Base-by-base conservation (phyloP, 306 rosid species). In the Pachyrhizus erosus region DNA sequence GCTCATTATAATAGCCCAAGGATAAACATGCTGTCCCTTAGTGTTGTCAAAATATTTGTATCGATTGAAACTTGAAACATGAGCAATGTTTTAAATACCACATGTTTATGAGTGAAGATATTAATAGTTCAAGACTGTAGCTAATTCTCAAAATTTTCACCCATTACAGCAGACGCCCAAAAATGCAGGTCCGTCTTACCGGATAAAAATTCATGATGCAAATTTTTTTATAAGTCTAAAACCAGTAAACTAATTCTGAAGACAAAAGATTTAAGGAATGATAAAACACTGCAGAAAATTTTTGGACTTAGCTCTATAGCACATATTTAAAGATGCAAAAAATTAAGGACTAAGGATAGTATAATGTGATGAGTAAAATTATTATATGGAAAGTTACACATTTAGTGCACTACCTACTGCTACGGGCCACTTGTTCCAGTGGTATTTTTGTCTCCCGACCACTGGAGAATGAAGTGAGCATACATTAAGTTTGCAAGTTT, bases 391-490 rank as follows among this genome's bases (percentile, higher is more conserved):
- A 70, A 26, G 27, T 42, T 23, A 23, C 45, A 18, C 62, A 79
- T 33, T 42, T 39, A 65, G 21, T 48, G 55, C 75, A 45, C 78
- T 69, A 46, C 77, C 69, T 27, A 76, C 48, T 66, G 27, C 20
- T 42, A 17, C 49, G 14, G 9, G 27, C 9, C 75, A 72, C 17
- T 26, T 71, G 69, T 15, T 42, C 70, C 31, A 62, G 7, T 26
- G 75, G 46, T 10, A 15, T 11, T 72, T 78, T 72, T 20, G 52
- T 42, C 55, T 42, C 37, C 62, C 34, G 11, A n/a, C 20, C 57
- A 48, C 60, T 26, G 39, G 69, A 45, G 33, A 57, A 52, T 40
- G 10, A 42, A 43, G 20, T 70, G 27, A 23, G 15, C 43, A 80
- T 23, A 73, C 45, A 62, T 52, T 21, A 45, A 65, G 40, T 39